A percentile compares a stretch with the other conserved stretches of the same genome.
Conservation (phyloP, 345 rosid genomes). For the Eucalyptus regnans region DNA sequence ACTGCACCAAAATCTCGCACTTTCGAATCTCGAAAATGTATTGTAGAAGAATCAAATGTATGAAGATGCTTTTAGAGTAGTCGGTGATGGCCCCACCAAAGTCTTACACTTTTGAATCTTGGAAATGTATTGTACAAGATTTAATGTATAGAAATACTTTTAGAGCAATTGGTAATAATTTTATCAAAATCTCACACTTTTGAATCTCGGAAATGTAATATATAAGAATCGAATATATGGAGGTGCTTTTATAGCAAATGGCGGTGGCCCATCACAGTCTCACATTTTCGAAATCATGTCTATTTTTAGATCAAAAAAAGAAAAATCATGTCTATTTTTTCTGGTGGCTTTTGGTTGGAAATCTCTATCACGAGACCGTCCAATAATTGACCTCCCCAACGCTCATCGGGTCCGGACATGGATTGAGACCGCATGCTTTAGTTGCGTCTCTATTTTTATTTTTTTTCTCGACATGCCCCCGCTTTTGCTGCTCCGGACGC, state of each 20-base stretch:
- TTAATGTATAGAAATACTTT: too few species aligned
- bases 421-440: not conserved
- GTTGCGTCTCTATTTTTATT: not conserved
- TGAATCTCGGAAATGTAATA: too few species aligned
- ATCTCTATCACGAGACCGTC: not conserved
- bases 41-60: not conserved
- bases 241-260: too few species aligned
- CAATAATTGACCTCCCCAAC: not conserved
- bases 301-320: not conserved
- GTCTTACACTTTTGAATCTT: too few species aligned
- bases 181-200: too few species aligned
- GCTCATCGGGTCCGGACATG: not conserved
- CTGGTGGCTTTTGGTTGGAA: not conserved
- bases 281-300: not conserved
- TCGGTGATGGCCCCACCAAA: fast-evolving
- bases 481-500: not conserved
- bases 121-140: too few species aligned
- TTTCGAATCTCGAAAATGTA: not conserved
- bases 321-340: not conserved
- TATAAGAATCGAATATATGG: too few species aligned
- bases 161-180: too few species aligned
- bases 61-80: not conserved
- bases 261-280: too few species aligned
- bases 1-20: too few species aligned
- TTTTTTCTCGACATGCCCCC: not conserved